A percentile compares a stretch with the other conserved stretches of the same genome.
Evolutionary conservation across 2,329 filamentous ascomycete genomes (phyloP).

Genomic region (Cadophora gregata): DNA sequence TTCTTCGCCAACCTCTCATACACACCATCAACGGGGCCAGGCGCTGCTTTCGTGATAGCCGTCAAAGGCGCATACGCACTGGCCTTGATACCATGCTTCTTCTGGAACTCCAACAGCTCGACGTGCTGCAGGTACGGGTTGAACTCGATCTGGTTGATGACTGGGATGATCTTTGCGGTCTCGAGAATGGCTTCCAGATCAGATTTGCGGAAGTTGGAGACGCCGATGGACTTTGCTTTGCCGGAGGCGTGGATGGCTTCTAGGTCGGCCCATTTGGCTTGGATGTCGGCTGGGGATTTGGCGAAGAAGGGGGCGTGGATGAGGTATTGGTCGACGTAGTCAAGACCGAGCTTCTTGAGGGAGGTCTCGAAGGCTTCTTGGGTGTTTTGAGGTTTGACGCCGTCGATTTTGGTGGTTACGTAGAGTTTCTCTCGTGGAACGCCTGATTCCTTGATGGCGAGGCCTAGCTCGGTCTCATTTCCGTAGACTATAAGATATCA

Average conservation of each 20-base stretch:
- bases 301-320: conserved; percentile 64
- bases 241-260: conserved; percentile 72
- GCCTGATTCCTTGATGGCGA: conserved; percentile 70
- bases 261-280: conserved; percentile 62
- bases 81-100: conserved; percentile 61
- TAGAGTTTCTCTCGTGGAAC: conserved; percentile 72
- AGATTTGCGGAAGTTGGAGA: conserved; percentile 72
- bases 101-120: conserved; percentile 62
- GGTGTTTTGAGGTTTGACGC: conserved; percentile 43
- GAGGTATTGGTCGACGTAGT: conserved; percentile 76
- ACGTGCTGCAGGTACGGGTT: conserved; percentile 77
- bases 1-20: conserved; percentile 60
- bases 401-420: conserved; percentile 66
- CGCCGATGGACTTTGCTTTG: conserved; percentile 72
- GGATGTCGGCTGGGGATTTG: conserved; percentile 57
- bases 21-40: conserved; percentile 58
- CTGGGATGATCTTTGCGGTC: conserved; percentile 67
- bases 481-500: conserved; percentile 55
- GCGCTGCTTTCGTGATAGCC: conserved; percentile 53
- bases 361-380: conserved; percentile 57
- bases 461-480: conserved; percentile 73
- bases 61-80: conserved; percentile 63
- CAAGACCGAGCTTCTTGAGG: conserved; percentile 68
- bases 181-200: conserved; percentile 62
- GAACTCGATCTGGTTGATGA: conserved; percentile 81